These are phyloP conservation scores for Plasmodium gaboni DNA, from an alignment of 169 alveolate genomes.

Conservation along the genomic window DNA sequence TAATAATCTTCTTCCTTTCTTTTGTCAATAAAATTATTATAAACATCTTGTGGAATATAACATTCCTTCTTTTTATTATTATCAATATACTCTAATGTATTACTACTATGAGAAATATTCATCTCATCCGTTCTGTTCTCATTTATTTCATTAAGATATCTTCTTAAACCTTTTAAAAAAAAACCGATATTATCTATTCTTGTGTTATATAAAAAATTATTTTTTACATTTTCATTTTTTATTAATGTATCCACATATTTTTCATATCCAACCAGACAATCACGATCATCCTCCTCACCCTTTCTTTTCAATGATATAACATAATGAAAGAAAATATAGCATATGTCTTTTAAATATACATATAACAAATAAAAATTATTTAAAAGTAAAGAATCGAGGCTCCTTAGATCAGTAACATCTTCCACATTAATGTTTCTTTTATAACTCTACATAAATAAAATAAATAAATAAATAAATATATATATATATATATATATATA, in stretches of 20 bases:
- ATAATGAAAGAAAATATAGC: conserved; percentile 29
- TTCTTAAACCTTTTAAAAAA: conserved; percentile 15
- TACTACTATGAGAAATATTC: too few species aligned
- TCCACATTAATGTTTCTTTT: conserved; percentile 49
- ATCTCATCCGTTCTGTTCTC: neutral
- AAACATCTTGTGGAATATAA: too few species aligned
- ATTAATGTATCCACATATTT: too few species aligned
- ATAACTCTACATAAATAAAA: conserved; percentile 24
- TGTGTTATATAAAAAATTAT: conserved; percentile 47
- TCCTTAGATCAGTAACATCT: conserved; percentile 9
- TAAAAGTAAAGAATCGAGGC: conserved; percentile 24
- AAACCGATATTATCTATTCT: conserved; percentile 2
- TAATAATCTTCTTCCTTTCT: neutral
- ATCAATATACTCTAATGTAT: too few species aligned
- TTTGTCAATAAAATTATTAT: neutral
- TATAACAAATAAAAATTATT: conserved; percentile 32
- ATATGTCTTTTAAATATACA: conserved; percentile 34
- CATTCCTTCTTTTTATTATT: too few species aligned
- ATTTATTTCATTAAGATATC: neutral
- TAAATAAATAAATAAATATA: neutral
- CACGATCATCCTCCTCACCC: neutral
- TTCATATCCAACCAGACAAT: too few species aligned
- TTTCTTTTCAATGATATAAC: conserved; percentile 2
- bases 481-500: conserved; percentile 7
- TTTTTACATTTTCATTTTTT: conserved; percentile 1